Base-by-base conservation (phyloP, 306 rosid species). In the Cicer bijugum region DNA sequence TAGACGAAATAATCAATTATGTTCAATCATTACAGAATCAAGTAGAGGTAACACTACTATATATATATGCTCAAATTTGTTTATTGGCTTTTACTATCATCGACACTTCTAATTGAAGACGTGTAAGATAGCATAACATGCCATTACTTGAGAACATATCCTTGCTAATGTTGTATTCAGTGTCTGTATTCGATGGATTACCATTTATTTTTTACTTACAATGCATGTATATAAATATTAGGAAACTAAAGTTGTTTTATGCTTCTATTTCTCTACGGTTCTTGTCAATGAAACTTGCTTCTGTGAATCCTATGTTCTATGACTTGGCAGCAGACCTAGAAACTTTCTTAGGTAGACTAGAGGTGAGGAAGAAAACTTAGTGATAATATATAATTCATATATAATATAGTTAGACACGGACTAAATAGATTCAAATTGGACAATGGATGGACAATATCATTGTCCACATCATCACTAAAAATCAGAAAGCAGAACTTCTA, bases 1-100 rank as follows among this genome's bases (percentile, higher is more conserved):
- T 94, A 90, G 98, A 94, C 46, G 96, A 94, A 77, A 91, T 94
- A 76, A 94, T 94, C 86, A 94, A 94, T 67, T 94, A 94, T 87
- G 97, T 94, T 74, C 96, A 89, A 85, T 89, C 98, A 86, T 86
- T 94, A 79, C 97, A 94, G 74, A 87, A 87, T 83, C 98, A 89
- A 91, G 97, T 94, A 7, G 98, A 94, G 98, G 98, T 93, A 88
- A 68, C 45, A 37, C 15, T 28, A 4, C 0, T 28, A 28, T 28
- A 4, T 3, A 28, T 28, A 2, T 23, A 23, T 23, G 33, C 33
- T 23, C 33, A 23, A 23, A 28, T 28, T 28, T 28, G 35, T 0
- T 28, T 28, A 4, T 0, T 28, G 1, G 5, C 4, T 28, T 28
- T 23, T 23, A 23, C 33, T 23, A 23, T 20, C 23, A 20, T 20